phyloP scores from a whole-genome alignment of 2,329 filamentous ascomycete species.

The Xylaria arbuscula region DNA sequence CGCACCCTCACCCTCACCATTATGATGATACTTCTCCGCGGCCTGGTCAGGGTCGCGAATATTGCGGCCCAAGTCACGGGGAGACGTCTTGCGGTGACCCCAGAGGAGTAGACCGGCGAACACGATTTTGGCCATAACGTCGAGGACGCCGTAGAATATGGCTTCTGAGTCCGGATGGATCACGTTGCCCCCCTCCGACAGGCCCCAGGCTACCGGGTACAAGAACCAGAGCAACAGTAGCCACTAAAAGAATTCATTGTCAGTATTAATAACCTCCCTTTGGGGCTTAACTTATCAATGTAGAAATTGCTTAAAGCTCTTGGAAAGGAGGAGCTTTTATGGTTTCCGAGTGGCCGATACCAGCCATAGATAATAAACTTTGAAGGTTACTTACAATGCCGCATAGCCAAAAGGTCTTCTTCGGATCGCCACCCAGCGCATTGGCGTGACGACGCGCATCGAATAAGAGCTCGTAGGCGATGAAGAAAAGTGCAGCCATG shows the following conservation, averaged over 20 bases:
- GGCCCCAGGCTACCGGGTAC: constrained; percentile 73
- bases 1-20: constrained; percentile 38
- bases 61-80: constrained; percentile 64
- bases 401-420: constrained; percentile 64
- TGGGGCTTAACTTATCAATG: too few species aligned
- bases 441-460: constrained; percentile 67
- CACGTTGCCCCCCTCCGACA: constrained; percentile 72
- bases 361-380: not conserved
- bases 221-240: constrained; percentile 72
- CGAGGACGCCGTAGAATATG: constrained; percentile 75
- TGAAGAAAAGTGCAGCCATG: constrained; percentile 65
- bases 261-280: too few species aligned
- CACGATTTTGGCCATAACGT: constrained; percentile 71
- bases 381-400: constrained; percentile 52
- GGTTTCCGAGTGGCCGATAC: too few species aligned
- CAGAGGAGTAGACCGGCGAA: constrained; percentile 71
- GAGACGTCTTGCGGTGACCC: constrained; percentile 72
- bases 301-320: too few species aligned
- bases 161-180: constrained; percentile 74
- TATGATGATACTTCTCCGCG: constrained; percentile 41
- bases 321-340: not conserved
- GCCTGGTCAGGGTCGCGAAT: constrained; percentile 48
- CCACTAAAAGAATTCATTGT: constrained; percentile 44
- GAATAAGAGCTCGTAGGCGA: constrained; percentile 67
- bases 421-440: constrained; percentile 64